phyloP scores from a whole-genome alignment of 805 yeast species.

The Barnettozyma wickerhamii region DNA sequence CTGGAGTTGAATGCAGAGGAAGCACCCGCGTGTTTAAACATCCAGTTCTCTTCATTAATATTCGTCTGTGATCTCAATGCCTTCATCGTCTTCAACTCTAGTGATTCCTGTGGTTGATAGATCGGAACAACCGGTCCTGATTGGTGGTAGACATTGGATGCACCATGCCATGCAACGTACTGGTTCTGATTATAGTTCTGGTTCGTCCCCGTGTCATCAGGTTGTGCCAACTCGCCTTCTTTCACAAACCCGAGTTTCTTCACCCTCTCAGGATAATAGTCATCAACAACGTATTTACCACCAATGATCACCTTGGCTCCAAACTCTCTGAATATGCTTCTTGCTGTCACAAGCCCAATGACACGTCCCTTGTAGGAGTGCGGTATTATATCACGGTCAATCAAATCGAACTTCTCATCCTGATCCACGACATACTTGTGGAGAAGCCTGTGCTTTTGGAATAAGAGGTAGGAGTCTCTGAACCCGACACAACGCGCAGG shows the following conservation, averaged over 20 bases:
- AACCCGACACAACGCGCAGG: slow-evolving; percentile 95
- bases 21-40: slow-evolving; percentile 78
- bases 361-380: slow-evolving; percentile 87
- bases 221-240: slow-evolving; percentile 70
- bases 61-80: slow-evolving; percentile 16
- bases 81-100: slow-evolving; percentile 22
- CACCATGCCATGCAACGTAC: slow-evolving; percentile 52
- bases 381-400: slow-evolving; percentile 77
- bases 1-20: slow-evolving; percentile 66
- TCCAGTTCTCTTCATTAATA: slow-evolving; percentile 71
- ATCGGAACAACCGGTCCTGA: slow-evolving; percentile 10
- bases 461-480: slow-evolving; percentile 83
- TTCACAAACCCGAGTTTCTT: slow-evolving; percentile 53
- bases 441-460: slow-evolving; percentile 77
- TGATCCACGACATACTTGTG: slow-evolving; percentile 70
- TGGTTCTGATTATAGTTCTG: slow-evolving; percentile 44
- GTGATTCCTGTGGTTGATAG: slow-evolving; percentile 13
- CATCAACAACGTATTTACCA: slow-evolving; percentile 81
- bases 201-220: slow-evolving; percentile 45
- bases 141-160: slow-evolving; percentile 36
- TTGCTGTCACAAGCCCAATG: slow-evolving; percentile 86
- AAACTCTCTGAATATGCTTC: slow-evolving; percentile 85
- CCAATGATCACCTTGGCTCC: slow-evolving; percentile 80
- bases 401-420: slow-evolving; percentile 77
- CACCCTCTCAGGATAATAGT: slow-evolving; percentile 68